A percentile compares a stretch with the other conserved stretches of the same genome.
These are phyloP conservation scores for Botryotinia globosa DNA, from an alignment of 2,329 filamentous ascomycete genomes.

Conservation along the genomic window DNA sequence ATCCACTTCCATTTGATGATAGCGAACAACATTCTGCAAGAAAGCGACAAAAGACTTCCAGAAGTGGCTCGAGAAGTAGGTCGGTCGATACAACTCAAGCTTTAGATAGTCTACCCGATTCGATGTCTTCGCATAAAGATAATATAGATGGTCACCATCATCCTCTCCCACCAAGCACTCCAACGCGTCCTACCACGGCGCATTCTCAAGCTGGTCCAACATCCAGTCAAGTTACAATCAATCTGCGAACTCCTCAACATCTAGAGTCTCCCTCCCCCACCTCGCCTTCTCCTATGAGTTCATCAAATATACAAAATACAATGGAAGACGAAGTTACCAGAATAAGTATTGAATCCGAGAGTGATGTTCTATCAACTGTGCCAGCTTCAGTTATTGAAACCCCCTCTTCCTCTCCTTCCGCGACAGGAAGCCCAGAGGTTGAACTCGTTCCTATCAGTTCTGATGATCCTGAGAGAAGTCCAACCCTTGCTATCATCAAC, in stretches of 20 bases:
- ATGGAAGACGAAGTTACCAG: constrained; percentile 28
- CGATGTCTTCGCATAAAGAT: constrained; percentile 25
- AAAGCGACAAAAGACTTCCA: constrained; percentile 61
- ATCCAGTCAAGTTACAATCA: constrained; percentile 60
- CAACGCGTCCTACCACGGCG: constrained; percentile 35
- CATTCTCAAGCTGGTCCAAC: constrained; percentile 44
- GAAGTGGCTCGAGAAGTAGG: constrained; percentile 52
- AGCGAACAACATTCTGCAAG: constrained; percentile 46
- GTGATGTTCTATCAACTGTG: constrained; percentile 35
- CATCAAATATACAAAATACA: constrained; percentile 32
- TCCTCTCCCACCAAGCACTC: constrained; percentile 34
- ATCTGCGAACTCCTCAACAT: constrained; percentile 50
- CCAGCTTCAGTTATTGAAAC: constrained; percentile 32
- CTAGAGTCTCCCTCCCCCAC: constrained; percentile 45
- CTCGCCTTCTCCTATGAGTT: constrained; percentile 44
- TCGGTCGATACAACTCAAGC: constrained; percentile 45
- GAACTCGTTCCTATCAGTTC: constrained; percentile 34
- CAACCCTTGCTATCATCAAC: constrained; percentile 35
- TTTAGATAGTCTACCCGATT: constrained; percentile 25
- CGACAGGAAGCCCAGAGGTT: constrained; percentile 34
- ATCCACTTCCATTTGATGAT: constrained; percentile 64
- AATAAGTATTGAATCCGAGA: constrained; percentile 36
- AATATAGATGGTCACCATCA: constrained; percentile 39
- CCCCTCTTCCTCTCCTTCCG: constrained; percentile 36
- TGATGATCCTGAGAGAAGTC: constrained; percentile 34